phyloP scores from a whole-genome alignment of 75 land plant species.

The Adiantum capillusveneris region DNA sequence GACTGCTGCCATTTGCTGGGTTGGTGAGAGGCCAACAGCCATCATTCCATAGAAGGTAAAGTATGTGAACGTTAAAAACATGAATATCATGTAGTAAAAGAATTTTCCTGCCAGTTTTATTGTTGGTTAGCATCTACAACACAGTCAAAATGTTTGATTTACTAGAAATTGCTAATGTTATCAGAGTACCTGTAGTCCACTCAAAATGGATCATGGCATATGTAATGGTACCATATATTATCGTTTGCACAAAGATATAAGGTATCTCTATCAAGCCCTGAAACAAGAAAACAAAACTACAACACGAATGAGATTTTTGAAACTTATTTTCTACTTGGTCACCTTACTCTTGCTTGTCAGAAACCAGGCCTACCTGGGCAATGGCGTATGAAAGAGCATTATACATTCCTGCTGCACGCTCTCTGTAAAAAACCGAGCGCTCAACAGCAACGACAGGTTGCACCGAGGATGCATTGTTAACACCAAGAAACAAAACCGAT shows the following conservation, averaged over 20 bases:
- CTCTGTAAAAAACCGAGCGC: slow-evolving; percentile 21
- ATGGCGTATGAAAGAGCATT: slow-evolving; percentile 18
- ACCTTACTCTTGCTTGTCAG: not conserved
- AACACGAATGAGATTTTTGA: not conserved
- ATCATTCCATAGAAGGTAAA: slow-evolving; percentile 82
- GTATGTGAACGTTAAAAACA: slow-evolving; percentile 70
- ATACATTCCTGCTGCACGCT: slow-evolving; percentile 33
- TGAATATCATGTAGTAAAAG: slow-evolving; percentile 47
- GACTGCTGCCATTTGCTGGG: slow-evolving; percentile 52
- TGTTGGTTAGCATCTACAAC: too few species aligned
- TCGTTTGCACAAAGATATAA: slow-evolving; percentile 49
- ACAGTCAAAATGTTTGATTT: too few species aligned
- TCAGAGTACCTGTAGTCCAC: slow-evolving; percentile 44
- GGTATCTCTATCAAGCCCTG: slow-evolving; percentile 70
- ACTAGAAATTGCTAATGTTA: too few species aligned
- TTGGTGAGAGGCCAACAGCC: slow-evolving; percentile 65
- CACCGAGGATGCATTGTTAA: slow-evolving; percentile 29
- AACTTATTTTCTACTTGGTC: not conserved
- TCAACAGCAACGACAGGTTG: slow-evolving; percentile 26
- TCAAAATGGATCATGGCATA: slow-evolving; percentile 60
- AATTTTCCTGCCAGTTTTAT: slow-evolving; percentile 42
- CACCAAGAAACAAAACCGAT: slow-evolving; percentile 22
- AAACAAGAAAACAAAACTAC: not conserved
- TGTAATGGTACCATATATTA: slow-evolving; percentile 47
- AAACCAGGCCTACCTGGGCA: slow-evolving; percentile 13